Conservation (phyloP, 345 rosid species). For the Chamaenerion angustifolium region DNA sequence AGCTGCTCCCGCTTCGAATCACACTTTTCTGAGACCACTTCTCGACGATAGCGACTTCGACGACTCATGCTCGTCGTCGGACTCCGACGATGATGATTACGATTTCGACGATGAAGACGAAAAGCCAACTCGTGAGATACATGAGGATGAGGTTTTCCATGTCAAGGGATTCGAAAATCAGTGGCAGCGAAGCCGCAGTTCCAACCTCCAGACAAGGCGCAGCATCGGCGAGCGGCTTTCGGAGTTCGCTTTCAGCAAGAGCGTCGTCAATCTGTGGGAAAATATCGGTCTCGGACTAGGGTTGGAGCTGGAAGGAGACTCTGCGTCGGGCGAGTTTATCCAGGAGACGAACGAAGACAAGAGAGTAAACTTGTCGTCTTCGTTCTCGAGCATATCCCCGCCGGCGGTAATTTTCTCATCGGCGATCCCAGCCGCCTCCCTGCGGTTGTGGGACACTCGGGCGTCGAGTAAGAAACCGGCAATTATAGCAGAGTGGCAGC, state of each 20-base stretch:
- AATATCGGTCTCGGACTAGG: constrained; percentile 30
- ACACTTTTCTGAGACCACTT: constrained; percentile 1
- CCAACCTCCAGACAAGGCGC: constrained; percentile 19
- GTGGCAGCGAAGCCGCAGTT: constrained; percentile 12
- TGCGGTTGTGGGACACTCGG: constrained; percentile 60
- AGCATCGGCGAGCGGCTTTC: constrained; percentile 24
- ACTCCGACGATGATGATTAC: constrained; percentile 2
- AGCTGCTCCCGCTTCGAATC: constrained; percentile 1
- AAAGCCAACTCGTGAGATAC: neutral
- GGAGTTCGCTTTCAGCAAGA: constrained; percentile 27
- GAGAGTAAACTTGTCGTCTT: neutral
- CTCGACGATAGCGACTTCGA: constrained; percentile 7
- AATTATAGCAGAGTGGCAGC: constrained; percentile 58
- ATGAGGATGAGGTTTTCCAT: too few relatives aligned
- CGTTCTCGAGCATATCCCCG: constrained; percentile 20
- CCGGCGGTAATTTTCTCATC: constrained; percentile 12
- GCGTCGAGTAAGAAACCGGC: constrained; percentile 26
- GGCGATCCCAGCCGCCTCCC: constrained; percentile 9
- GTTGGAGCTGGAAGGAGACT: constrained; percentile 9
- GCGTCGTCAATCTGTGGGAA: constrained; percentile 55
- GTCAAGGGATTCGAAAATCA: neutral
- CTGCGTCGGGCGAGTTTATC: neutral
- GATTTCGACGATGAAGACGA: constrained; percentile 16
- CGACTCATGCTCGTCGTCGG: constrained; percentile 4
- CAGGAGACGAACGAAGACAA: constrained; percentile 1